These are phyloP conservation scores for Leishmania major DNA, from an alignment of 208 protist species.

Conservation along the genomic window DNA sequence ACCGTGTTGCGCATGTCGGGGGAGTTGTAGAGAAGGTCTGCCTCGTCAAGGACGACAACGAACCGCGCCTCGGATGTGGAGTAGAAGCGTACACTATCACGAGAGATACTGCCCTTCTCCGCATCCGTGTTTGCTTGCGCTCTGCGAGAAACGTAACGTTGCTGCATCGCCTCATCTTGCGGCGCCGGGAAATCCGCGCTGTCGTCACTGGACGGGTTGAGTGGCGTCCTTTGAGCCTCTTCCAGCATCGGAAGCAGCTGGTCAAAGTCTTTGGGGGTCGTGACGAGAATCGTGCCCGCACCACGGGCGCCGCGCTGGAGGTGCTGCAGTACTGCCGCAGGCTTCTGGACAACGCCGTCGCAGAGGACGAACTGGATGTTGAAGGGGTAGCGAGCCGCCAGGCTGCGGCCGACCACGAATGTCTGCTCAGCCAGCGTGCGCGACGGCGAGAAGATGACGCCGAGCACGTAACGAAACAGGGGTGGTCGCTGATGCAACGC, in stretches of 20 bases:
- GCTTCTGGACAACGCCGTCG: conserved; percentile 65
- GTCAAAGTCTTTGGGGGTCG: conserved; percentile 73
- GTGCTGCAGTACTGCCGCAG: conserved; percentile 39
- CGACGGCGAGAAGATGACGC: conserved; percentile 83
- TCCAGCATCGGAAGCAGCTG: conserved; percentile 47
- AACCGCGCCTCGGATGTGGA: conserved; percentile 45
- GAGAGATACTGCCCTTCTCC: background rate
- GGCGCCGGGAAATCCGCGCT: conserved; percentile 37
- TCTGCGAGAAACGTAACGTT: conserved; percentile 34
- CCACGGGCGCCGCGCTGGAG: conserved; percentile 56
- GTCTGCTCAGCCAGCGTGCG: conserved; percentile 87
- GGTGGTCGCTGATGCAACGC: conserved; percentile 49
- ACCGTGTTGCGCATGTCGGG: conserved; percentile 62
- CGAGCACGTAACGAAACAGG: conserved; percentile 67
- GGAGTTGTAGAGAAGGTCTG: conserved; percentile 82
- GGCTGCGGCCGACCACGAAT: conserved; percentile 74
- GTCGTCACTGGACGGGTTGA: background rate
- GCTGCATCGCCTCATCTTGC: conserved; percentile 62
- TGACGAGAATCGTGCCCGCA: conserved; percentile 78
- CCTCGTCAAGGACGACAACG: conserved; percentile 85
- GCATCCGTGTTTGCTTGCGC: background rate
- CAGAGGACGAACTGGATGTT: conserved; percentile 82
- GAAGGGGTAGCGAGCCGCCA: conserved; percentile 71
- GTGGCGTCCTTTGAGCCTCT: background rate
- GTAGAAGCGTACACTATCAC: conserved; percentile 19